Conservation (phyloP, 257 asterid species). For the Solanum paucissectum region DNA sequence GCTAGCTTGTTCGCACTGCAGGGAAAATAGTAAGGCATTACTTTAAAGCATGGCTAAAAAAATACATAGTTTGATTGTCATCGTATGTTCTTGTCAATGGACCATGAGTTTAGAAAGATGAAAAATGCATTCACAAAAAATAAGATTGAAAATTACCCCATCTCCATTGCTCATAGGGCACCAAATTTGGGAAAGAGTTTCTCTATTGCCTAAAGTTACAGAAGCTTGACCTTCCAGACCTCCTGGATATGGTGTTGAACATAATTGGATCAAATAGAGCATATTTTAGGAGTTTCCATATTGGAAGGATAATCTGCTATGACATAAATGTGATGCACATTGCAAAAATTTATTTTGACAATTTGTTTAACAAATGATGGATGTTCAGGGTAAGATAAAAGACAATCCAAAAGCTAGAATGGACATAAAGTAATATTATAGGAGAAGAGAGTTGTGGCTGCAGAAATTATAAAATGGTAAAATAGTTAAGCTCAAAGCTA, state of each 20-base stretch:
- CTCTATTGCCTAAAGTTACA: background rate
- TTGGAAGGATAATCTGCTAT: background rate
- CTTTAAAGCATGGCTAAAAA: background rate
- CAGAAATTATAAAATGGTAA: too few relatives aligned
- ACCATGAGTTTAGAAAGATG: background rate
- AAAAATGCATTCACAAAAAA: background rate
- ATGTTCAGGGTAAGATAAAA: background rate
- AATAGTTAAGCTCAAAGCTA: background rate
- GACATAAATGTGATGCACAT: background rate
- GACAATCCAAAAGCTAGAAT: background rate
- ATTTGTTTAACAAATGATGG: background rate
- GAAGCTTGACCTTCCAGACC: background rate
- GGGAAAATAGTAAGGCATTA: background rate
- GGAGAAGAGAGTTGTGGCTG: background rate
- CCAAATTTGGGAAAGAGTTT: background rate
- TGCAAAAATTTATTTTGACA: background rate
- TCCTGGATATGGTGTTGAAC: background rate
- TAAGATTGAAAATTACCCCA: background rate
- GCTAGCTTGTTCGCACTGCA: background rate
- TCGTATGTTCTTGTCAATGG: too few relatives aligned
- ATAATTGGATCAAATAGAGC: background rate
- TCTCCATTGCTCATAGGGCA: background rate
- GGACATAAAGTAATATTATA: background rate
- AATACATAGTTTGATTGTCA: background rate
- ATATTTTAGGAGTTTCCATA: background rate